phyloP scores from a whole-genome alignment of 306 rosid genomes.

The Begonia fuchsioides region DNA sequence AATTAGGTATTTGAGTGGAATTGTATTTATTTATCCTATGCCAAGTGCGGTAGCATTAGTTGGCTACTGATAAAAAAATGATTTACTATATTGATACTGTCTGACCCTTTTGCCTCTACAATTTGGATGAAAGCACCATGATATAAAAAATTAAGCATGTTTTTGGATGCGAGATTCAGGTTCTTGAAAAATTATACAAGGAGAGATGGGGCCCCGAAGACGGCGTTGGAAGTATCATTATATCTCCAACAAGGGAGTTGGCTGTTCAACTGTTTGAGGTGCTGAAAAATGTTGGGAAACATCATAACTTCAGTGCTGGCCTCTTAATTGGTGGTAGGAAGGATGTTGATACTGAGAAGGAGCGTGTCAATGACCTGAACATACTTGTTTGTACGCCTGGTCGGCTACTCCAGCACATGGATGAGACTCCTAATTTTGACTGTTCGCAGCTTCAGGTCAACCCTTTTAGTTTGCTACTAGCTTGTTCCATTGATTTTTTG shows the following conservation, averaged over 20 bases:
- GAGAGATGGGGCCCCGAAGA: conserved; percentile 72
- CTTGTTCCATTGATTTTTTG: not conserved
- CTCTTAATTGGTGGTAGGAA: conserved; percentile 89
- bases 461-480: conserved; percentile 1
- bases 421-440: conserved; percentile 83
- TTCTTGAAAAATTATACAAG: conserved; percentile 63
- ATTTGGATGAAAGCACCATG: too few species aligned
- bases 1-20: too few species aligned
- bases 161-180: conserved; percentile 24
- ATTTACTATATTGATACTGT: too few species aligned
- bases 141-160: too few species aligned
- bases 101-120: too few species aligned
- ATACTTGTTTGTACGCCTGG: conserved; percentile 89
- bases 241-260: conserved; percentile 85
- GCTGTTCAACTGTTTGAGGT: conserved; percentile 74
- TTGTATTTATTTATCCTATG: too few species aligned
- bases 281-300: conserved; percentile 45
- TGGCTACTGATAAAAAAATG: too few species aligned
- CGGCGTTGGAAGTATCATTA: conserved; percentile 81
- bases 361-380: conserved; percentile 51
- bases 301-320: conserved; percentile 80
- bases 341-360: conserved; percentile 61
- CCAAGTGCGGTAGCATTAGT: too few species aligned
- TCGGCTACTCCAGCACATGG: conserved; percentile 91
- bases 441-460: conserved; percentile 79